Conservation (phyloP, 805 yeast genomes). For the Kodamaea laetipori region DNA sequence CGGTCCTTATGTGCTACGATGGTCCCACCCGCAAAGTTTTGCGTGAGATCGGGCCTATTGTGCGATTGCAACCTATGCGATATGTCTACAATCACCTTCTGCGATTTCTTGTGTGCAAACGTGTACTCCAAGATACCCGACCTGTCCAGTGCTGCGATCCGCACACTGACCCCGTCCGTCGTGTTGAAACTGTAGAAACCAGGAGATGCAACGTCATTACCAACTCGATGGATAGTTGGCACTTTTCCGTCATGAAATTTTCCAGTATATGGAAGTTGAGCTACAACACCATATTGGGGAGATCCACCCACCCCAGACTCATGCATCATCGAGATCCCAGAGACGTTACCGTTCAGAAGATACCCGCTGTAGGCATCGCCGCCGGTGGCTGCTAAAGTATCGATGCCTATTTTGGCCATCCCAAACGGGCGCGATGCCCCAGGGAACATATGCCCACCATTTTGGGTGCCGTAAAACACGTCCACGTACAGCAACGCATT, state of each 20-base stretch:
- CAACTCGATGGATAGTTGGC: constrained; percentile 16
- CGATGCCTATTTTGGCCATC: constrained; percentile 40
- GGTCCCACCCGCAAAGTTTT: constrained; percentile 29
- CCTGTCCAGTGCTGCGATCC: constrained; percentile 29
- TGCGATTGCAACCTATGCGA: constrained; percentile 31
- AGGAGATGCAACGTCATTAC: constrained; percentile 24
- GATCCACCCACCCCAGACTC: constrained; percentile 45
- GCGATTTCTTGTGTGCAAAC: constrained; percentile 16
- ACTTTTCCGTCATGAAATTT: constrained; percentile 17
- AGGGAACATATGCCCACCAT: constrained; percentile 38
- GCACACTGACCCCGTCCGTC: constrained; percentile 23
- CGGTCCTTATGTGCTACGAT: constrained; percentile 18
- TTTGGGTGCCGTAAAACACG: constrained; percentile 34
- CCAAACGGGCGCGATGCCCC: constrained; percentile 40
- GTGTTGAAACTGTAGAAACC: constrained; percentile 29
- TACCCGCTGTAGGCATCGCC: constrained; percentile 36
- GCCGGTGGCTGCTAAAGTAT: constrained; percentile 22
- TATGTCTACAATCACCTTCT: constrained; percentile 28
- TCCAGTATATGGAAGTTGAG: constrained; percentile 31
- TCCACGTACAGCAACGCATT: constrained; percentile 24
- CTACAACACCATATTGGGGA: constrained; percentile 37
- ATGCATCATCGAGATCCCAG: constrained; percentile 40
- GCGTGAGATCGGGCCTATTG: constrained; percentile 35
- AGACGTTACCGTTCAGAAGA: constrained; percentile 30
- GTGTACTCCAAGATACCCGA: constrained; percentile 29